Evolutionary conservation across 208 protist species (phyloP).

Genomic region (Leishmania arabica): DNA sequence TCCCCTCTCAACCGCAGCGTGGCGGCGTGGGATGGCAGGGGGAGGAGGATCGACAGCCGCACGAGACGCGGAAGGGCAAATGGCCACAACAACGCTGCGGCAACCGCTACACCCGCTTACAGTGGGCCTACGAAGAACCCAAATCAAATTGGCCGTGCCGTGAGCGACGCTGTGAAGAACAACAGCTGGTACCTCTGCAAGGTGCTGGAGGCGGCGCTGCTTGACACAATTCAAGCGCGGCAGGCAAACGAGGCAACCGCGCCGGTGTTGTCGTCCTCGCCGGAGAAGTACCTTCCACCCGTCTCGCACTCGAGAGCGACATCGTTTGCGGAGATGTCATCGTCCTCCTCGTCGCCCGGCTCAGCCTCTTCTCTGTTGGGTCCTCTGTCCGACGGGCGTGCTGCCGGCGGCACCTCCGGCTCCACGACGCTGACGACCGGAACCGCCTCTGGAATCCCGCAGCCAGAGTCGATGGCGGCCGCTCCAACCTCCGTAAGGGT

Average conservation of each 20-base stretch:
- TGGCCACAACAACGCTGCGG: neutral
- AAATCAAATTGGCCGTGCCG: conserved; percentile 81
- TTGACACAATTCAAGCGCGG: conserved; percentile 42
- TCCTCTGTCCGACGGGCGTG: neutral
- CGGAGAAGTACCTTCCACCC: neutral
- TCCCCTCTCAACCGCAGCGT: neutral
- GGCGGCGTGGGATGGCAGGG: neutral
- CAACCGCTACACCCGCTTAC: neutral
- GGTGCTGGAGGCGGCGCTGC: conserved; percentile 52
- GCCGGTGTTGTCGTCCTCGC: neutral
- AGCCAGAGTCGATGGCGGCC: neutral
- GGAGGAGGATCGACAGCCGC: neutral
- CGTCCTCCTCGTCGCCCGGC: neutral
- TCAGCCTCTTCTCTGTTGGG: neutral
- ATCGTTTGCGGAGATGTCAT: neutral
- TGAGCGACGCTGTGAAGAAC: conserved; percentile 51
- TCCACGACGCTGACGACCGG: conserved; percentile 5
- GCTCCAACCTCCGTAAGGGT: conserved; percentile 1
- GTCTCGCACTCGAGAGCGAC: neutral
- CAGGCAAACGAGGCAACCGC: neutral
- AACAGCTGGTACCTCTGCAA: conserved; percentile 76
- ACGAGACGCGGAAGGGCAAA: neutral
- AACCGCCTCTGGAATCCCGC: neutral
- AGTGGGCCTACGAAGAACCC: conserved; percentile 45
- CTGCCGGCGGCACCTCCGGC: neutral